Percentiles rank a stretch among this genome's conserved stretches.
Evolutionary conservation across 2,329 filamentous ascomycete species (phyloP).

Genomic region (Dactylellina haptotyla): DNA sequence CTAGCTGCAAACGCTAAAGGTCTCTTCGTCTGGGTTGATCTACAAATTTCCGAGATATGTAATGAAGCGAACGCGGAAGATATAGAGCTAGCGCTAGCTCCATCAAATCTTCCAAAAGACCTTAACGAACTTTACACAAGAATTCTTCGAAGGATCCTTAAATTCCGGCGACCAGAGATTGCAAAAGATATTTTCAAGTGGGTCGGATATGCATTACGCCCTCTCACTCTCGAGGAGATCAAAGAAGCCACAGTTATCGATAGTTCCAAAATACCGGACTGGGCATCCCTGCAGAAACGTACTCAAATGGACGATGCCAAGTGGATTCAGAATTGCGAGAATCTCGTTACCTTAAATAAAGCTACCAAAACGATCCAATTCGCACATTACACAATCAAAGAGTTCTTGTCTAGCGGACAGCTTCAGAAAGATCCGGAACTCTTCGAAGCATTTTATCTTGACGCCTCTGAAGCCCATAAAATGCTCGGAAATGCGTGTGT

Average conservation of each 20-base stretch:
- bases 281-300: background rate
- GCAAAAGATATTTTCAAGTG: constrained; percentile 59
- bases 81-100: constrained; percentile 8
- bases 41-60: constrained; percentile 44
- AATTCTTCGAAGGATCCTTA: constrained; percentile 15
- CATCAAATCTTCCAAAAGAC: constrained; percentile 28
- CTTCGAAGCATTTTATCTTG: background rate
- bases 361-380: constrained; percentile 4
- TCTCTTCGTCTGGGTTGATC: constrained; percentile 45
- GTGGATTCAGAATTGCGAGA: constrained; percentile 47
- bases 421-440: background rate
- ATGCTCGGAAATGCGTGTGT: background rate
- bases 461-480: background rate
- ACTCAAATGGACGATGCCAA: constrained; percentile 19
- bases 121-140: constrained; percentile 37
- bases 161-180: constrained; percentile 49
- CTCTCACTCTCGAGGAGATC: constrained; percentile 61
- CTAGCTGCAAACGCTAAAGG: constrained; percentile 26
- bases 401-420: constrained; percentile 7
- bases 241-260: constrained; percentile 60
- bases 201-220: constrained; percentile 60
- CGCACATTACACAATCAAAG: constrained; percentile 29
- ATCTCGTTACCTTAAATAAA: constrained; percentile 15
- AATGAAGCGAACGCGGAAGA: constrained; percentile 29
- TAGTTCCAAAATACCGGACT: background rate